Percentiles rank a stretch among this genome's conserved stretches.
Conservation (phyloP, 164 flowering plant genomes). For the Warburgia ugandensis region DNA sequence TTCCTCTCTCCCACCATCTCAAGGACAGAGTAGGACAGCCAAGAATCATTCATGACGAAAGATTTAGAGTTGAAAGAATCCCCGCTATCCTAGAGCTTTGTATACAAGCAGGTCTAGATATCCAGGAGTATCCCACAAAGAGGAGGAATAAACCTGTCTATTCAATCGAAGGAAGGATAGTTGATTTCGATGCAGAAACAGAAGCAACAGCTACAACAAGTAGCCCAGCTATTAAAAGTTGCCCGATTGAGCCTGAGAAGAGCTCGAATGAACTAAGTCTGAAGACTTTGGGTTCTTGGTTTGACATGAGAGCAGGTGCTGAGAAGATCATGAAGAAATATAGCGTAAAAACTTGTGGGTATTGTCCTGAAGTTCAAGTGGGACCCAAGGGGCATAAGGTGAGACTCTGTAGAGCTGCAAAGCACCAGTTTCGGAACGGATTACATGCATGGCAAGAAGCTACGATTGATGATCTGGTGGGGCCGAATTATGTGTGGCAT, state of each 20-base stretch:
- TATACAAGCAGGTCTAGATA: constrained; percentile 80
- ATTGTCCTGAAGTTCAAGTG: constrained; percentile 79
- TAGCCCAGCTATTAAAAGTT: neutral
- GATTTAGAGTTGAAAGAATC: constrained; percentile 30
- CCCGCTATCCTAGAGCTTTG: constrained; percentile 88
- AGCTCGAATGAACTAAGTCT: constrained; percentile 27
- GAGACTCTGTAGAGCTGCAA: constrained; percentile 77
- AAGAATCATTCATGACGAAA: constrained; percentile 68
- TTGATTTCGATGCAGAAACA: constrained; percentile 52
- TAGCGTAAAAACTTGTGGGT: constrained; percentile 64
- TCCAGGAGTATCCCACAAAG: constrained; percentile 51
- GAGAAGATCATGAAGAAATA: constrained; percentile 60
- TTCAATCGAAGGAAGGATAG: constrained; percentile 69
- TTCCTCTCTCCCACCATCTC: constrained; percentile 71
- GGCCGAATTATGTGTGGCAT: constrained; percentile 81
- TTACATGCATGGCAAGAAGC: constrained; percentile 78
- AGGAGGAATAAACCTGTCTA: constrained; percentile 81
- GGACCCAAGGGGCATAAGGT: constrained; percentile 88
- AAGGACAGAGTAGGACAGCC: constrained; percentile 73
- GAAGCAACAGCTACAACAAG: constrained; percentile 14
- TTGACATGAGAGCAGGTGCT: constrained; percentile 49
- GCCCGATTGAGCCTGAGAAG: constrained; percentile 11
- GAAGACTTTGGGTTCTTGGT: constrained; percentile 47
- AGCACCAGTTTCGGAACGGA: constrained; percentile 71
- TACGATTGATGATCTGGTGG: constrained; percentile 58